Conservation (phyloP, 2,329 filamentous ascomycete species). For the Alternaria gaisen region DNA sequence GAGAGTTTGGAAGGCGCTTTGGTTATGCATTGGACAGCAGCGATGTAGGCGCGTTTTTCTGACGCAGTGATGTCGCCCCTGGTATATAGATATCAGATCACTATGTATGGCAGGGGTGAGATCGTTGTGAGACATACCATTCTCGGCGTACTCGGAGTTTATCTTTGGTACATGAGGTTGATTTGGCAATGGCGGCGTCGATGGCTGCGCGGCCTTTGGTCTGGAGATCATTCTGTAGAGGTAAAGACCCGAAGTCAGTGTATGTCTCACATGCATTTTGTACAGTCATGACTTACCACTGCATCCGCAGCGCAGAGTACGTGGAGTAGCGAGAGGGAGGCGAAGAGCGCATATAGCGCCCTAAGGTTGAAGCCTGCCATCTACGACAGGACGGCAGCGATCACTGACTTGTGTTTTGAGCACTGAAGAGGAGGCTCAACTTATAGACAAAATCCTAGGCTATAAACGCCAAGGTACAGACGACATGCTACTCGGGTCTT, state of each 20-base stretch:
- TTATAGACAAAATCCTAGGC: constrained; percentile 25
- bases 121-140: constrained; percentile 28
- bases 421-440: constrained; percentile 10
- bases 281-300: too few species aligned
- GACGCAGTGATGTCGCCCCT: constrained; percentile 41
- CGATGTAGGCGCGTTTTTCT: constrained; percentile 49
- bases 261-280: too few species aligned
- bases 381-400: background rate
- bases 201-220: constrained; percentile 37
- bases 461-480: background rate
- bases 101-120: background rate
- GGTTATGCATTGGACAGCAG: constrained; percentile 47
- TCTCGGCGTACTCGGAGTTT: constrained; percentile 42
- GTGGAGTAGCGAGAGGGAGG: constrained; percentile 13
- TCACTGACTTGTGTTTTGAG: constrained; percentile 6
- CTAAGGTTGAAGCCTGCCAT: constrained; percentile 32
- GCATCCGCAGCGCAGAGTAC: too few species aligned
- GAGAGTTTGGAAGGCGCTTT: constrained; percentile 35
- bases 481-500: constrained; percentile 13
- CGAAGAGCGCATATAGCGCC: constrained; percentile 35
- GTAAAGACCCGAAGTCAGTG: too few species aligned
- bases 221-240: constrained; percentile 27
- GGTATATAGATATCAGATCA: constrained; percentile 3
- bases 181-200: constrained; percentile 40
- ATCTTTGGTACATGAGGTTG: constrained; percentile 42